These are phyloP conservation scores for Jatropha curcas DNA, from an alignment of 345 rosid species.

Conservation along the genomic window DNA sequence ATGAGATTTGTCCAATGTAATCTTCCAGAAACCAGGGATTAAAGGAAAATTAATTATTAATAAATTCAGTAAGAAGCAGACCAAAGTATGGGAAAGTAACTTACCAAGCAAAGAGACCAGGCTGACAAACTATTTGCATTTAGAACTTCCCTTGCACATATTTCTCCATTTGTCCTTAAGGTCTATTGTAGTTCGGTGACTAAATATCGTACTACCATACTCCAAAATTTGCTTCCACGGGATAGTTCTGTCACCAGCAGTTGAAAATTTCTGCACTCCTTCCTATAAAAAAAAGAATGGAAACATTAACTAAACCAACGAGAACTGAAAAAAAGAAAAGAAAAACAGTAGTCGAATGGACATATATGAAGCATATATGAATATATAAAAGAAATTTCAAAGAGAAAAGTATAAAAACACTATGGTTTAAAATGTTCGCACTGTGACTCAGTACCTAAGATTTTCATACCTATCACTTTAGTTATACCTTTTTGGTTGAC, in stretches of 20 bases:
- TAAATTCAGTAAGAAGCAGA: neutral
- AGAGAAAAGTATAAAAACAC: neutral
- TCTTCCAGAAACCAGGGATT: neutral
- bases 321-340: neutral
- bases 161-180: slow-evolving; percentile 56
- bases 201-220: slow-evolving; percentile 31
- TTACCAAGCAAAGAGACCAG: slow-evolving; percentile 13
- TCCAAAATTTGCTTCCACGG: slow-evolving; percentile 48
- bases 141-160: slow-evolving; percentile 37
- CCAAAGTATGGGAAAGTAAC: neutral
- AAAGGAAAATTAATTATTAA: neutral
- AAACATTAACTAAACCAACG: neutral
- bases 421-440: neutral
- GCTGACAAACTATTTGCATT: slow-evolving; percentile 20
- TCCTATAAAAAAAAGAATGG: slow-evolving; percentile 33
- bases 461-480: neutral
- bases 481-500: neutral
- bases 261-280: slow-evolving; percentile 38
- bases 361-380: neutral
- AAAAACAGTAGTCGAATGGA: neutral
- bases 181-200: slow-evolving; percentile 36
- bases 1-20: neutral
- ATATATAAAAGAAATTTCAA: neutral
- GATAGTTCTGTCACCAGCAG: slow-evolving; percentile 14
- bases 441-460: too few relatives aligned